These are phyloP conservation scores for Daldinia vernicosa DNA, from an alignment of 495 filamentous ascomycete species.

Conservation along the genomic window DNA sequence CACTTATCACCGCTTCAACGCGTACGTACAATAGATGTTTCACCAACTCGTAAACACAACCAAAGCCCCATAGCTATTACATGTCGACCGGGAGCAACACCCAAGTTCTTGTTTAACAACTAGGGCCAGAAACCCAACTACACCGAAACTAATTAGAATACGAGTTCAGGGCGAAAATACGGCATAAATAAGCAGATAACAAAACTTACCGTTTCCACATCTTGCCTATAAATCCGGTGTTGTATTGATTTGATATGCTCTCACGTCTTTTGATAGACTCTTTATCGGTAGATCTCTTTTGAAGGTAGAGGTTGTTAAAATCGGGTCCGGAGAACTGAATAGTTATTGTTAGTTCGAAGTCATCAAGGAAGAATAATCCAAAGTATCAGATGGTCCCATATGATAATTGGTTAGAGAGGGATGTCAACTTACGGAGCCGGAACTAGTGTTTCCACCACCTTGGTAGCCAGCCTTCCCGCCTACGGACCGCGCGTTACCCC, in stretches of 20 bases:
- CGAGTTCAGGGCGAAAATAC: not conserved
- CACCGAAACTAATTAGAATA: conserved; percentile 8
- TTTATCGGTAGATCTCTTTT: conserved; percentile 18
- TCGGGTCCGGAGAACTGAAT: conserved; percentile 13
- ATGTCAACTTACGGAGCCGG: conserved; percentile 4
- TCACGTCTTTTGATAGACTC: conserved; percentile 14
- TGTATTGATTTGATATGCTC: conserved; percentile 27
- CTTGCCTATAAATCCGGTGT: conserved; percentile 3
- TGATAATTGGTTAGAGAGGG: not conserved
- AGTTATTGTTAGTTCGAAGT: not conserved
- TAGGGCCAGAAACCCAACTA: conserved; percentile 24
- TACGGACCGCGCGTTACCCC: conserved; percentile 7
- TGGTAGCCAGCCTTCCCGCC: conserved; percentile 16
- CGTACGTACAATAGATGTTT: not conserved
- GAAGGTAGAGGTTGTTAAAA: conserved; percentile 12
- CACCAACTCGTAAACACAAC: not conserved
- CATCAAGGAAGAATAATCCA: no score
- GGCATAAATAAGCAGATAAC: not conserved
- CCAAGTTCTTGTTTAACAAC: not conserved
- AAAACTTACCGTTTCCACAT: conserved; percentile 27
- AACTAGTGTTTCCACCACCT: conserved; percentile 1
- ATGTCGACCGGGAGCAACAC: not conserved
- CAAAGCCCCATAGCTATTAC: not conserved
- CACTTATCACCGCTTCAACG: not conserved
- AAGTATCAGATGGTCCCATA: not conserved